Conservation (phyloP, 2,329 filamentous ascomycete genomes). For the Cercospora janseana region DNA sequence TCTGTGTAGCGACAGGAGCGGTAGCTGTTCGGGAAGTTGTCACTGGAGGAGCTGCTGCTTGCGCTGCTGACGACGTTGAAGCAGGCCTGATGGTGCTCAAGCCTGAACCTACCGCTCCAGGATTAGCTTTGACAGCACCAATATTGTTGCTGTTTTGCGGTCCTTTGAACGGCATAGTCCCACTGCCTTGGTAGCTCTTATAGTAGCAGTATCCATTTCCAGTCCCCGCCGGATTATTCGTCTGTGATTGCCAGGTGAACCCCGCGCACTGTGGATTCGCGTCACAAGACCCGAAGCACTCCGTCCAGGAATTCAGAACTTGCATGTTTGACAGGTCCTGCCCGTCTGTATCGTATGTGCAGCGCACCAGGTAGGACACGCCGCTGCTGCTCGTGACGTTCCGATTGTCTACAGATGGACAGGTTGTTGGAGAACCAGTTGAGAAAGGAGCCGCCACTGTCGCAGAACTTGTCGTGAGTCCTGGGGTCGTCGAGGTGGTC, state of each 20-base stretch:
- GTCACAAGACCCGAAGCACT: slow-evolving; percentile 3
- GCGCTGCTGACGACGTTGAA: not conserved
- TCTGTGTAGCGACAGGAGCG: not conserved
- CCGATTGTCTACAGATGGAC: not conserved
- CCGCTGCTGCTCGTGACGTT: not conserved
- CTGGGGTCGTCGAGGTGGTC: not conserved
- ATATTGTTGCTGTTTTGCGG: not conserved
- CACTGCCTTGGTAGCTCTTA: not conserved
- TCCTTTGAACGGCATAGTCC: not conserved
- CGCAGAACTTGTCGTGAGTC: not conserved
- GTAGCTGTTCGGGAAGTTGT: not conserved
- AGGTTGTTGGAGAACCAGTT: not conserved
- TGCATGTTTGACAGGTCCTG: not conserved
- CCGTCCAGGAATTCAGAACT: not conserved
- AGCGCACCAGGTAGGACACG: not conserved
- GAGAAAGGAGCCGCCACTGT: not conserved
- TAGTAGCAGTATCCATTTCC: not conserved
- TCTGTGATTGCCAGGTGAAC: slow-evolving; percentile 4
- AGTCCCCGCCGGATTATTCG: not conserved
- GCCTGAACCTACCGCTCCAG: not conserved
- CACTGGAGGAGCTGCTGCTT: not conserved
- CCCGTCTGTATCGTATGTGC: slow-evolving; percentile 1
- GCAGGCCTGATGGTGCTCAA: not conserved
- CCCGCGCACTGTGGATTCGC: not conserved
- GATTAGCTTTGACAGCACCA: not conserved